A percentile compares a stretch with the other conserved stretches of the same genome.
Evolutionary conservation across 1,284 basidiomycete genomes (phyloP).

Genomic region (Vanrija pseudolonga): DNA sequence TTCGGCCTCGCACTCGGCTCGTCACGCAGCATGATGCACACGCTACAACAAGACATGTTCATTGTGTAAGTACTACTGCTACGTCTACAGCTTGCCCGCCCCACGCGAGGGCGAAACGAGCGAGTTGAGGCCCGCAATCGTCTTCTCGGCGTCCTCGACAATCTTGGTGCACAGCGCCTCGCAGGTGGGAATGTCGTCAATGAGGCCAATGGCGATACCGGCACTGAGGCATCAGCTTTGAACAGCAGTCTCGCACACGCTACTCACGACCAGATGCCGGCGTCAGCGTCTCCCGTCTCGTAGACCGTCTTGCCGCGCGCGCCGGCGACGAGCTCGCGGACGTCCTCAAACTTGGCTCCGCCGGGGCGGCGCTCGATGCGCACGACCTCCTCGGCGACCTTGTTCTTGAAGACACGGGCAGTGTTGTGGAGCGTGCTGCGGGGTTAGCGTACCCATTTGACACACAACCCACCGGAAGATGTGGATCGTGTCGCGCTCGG

Average conservation of each 20-base stretch:
- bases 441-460: not conserved
- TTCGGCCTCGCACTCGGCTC: no score
- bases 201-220: conserved; percentile 74
- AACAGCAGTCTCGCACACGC: no score
- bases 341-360: conserved; percentile 82
- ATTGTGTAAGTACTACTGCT: not conserved
- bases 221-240: conserved; percentile 48
- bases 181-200: conserved; percentile 82
- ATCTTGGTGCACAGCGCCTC: conserved; percentile 67
- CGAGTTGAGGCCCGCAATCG: conserved; percentile 57
- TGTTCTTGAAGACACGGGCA: conserved; percentile 73
- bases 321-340: conserved; percentile 78
- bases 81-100: conserved; percentile 22
- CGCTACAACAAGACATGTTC: not conserved
- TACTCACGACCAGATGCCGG: conserved; percentile 70
- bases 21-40: not conserved
- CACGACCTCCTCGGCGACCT: conserved; percentile 63
- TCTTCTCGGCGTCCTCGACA: conserved; percentile 71
- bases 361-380: conserved; percentile 71
- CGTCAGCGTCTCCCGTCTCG: conserved; percentile 76
- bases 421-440: conserved; percentile 69
- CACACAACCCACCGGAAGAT: conserved; percentile 64
- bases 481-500: conserved; percentile 74
- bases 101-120: conserved; percentile 14
- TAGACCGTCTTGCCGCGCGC: conserved; percentile 67